Conservation (phyloP, 768 basidiomycete species). For the Lenzites betulinus region DNA sequence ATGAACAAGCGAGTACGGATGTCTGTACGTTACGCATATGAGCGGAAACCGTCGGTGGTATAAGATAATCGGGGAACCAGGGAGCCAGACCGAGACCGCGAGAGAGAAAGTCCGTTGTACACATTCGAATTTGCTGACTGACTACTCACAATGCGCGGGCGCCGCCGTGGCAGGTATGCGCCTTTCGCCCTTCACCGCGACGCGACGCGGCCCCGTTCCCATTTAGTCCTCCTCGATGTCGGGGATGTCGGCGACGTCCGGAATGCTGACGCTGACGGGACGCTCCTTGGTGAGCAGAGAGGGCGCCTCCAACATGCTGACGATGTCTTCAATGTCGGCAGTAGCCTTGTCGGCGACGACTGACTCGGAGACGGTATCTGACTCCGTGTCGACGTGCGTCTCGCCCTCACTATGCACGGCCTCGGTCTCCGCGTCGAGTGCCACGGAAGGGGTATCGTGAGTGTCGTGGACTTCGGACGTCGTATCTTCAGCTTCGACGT, state of each 20-base stretch:
- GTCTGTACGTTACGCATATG: constrained; percentile 15
- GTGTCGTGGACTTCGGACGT: neutral
- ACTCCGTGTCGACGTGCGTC: constrained; percentile 22
- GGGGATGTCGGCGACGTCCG: constrained; percentile 27
- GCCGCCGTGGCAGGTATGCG: neutral
- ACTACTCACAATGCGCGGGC: constrained; percentile 1
- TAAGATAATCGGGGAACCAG: constrained; percentile 8
- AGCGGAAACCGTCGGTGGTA: constrained; percentile 4
- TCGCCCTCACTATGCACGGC: constrained; percentile 17
- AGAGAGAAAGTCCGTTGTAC: neutral
- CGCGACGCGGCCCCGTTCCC: neutral
- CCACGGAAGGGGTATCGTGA: neutral
- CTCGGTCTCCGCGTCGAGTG: constrained; percentile 9
- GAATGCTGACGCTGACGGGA: constrained; percentile 22
- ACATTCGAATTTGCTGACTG: constrained; percentile 1
- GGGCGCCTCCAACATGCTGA: constrained; percentile 59
- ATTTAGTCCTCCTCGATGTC: constrained; percentile 17
- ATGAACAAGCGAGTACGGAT: constrained; percentile 5
- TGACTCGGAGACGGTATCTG: constrained; percentile 25
- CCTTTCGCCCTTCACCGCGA: neutral
- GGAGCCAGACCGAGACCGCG: neutral
- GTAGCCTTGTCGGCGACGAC: constrained; percentile 23
- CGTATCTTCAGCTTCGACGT: constrained; percentile 6
- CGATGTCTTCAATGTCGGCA: constrained; percentile 62
- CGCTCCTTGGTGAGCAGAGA: neutral